Percentiles rank a stretch among this genome's conserved stretches.
Evolutionary conservation across 306 rosid species (phyloP).

Genomic region (Casuarina cunninghamiana): DNA sequence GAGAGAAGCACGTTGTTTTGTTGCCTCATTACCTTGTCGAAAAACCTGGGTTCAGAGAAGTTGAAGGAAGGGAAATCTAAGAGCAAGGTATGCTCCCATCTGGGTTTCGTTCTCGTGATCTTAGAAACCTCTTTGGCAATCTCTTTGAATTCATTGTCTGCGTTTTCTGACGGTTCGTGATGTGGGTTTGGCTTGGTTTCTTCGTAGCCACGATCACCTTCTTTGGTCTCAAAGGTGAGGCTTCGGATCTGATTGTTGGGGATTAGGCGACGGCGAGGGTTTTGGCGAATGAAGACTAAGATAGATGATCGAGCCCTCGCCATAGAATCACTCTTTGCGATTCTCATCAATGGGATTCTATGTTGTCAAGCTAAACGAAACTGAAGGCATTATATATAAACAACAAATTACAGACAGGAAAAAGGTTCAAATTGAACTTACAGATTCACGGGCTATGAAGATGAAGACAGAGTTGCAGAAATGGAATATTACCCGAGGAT

Average conservation of each 20-base stretch:
- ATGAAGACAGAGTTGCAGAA: neutral
- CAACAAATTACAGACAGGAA: neutral
- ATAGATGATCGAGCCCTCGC: constrained; percentile 35
- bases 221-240: constrained; percentile 39
- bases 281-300: constrained; percentile 37
- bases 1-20: constrained; percentile 60
- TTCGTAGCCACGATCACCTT: constrained; percentile 16
- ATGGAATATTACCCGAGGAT: neutral
- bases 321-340: constrained; percentile 6
- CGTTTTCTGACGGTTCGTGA: constrained; percentile 2
- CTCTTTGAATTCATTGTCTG: constrained; percentile 27
- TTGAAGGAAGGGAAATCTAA: constrained; percentile 62
- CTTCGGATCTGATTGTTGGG: constrained; percentile 38
- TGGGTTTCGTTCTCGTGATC: constrained; percentile 55
- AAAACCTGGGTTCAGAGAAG: constrained; percentile 54
- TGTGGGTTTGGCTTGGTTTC: constrained; percentile 7
- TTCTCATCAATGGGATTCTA: constrained; percentile 7
- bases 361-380: constrained; percentile 5
- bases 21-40: constrained; percentile 46
- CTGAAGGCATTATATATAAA: neutral
- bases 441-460: neutral
- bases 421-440: constrained; percentile 6
- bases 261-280: constrained; percentile 13
- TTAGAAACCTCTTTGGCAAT: constrained; percentile 48
- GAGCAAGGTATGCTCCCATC: constrained; percentile 68